Conservation (phyloP, 2,329 filamentous ascomycete species). For the Colletotrichum higginsianum region DNA sequence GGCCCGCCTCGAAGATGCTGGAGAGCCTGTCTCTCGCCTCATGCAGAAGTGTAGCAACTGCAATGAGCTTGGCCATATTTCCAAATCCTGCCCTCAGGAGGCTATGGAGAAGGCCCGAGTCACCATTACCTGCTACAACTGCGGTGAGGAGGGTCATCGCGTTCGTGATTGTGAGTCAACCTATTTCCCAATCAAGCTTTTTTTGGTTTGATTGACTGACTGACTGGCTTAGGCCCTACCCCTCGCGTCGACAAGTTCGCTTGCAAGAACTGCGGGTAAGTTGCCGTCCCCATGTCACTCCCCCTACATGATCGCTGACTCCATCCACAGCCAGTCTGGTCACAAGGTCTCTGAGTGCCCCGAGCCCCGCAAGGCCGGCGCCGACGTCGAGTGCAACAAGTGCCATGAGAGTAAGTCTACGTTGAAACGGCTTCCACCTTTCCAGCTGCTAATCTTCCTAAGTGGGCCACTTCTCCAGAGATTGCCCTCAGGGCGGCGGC, state of each 20-base stretch:
- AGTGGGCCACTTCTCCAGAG: constrained; percentile 74
- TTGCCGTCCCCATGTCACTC: background rate
- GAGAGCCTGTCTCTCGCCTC: constrained; percentile 73
- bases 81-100: constrained; percentile 74
- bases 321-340: constrained; percentile 59
- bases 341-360: constrained; percentile 67
- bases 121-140: constrained; percentile 76
- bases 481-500: constrained; percentile 76
- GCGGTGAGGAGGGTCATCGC: constrained; percentile 74
- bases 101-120: constrained; percentile 62
- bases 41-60: constrained; percentile 76
- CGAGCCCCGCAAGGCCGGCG: constrained; percentile 71
- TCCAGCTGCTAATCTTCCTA: constrained; percentile 4
- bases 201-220: background rate
- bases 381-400: constrained; percentile 76
- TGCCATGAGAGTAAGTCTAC: constrained; percentile 71
- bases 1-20: constrained; percentile 75
- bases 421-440: background rate
- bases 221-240: constrained; percentile 61
- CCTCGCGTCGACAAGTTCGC: constrained; percentile 75
- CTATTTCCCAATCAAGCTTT: background rate
- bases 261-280: constrained; percentile 77
- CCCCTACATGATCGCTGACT: constrained; percentile 25
- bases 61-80: constrained; percentile 73
- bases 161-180: constrained; percentile 75